Conservation (phyloP, 345 rosid genomes). For the Populus tremula region DNA sequence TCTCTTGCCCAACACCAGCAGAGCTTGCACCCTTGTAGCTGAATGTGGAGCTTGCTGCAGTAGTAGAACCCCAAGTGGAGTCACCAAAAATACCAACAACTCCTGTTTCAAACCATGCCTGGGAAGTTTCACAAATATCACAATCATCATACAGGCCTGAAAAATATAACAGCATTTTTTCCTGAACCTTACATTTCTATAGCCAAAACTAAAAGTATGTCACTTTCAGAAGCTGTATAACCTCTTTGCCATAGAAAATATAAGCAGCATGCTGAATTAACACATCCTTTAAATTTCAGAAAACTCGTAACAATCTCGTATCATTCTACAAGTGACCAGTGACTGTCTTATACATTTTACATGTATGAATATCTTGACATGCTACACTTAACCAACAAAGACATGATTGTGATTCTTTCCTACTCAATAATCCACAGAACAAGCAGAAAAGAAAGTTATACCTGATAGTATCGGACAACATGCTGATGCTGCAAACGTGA, state of each 20-base stretch:
- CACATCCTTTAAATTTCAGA: neutral
- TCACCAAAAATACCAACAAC: slow-evolving; percentile 61
- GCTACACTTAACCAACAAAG: neutral
- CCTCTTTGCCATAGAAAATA: neutral
- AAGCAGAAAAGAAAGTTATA: slow-evolving; percentile 24
- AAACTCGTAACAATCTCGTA: neutral
- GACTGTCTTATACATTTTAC: neutral
- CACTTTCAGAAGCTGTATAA: neutral
- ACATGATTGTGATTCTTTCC: neutral
- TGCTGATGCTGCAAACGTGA: slow-evolving; percentile 98
- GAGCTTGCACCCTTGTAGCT: slow-evolving; percentile 53
- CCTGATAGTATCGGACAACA: slow-evolving; percentile 99
- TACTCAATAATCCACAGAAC: slow-evolving; percentile 16
- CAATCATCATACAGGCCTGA: slow-evolving; percentile 18
- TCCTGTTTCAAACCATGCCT: slow-evolving; percentile 99
- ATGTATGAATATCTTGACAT: neutral
- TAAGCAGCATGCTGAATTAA: neutral
- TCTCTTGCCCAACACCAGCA: slow-evolving; percentile 61
- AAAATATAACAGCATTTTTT: neutral
- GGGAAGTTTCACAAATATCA: slow-evolving; percentile 35
- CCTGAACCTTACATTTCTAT: neutral
- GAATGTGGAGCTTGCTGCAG: slow-evolving; percentile 67
- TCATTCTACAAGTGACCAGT: neutral
- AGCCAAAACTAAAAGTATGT: neutral
- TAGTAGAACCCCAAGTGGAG: slow-evolving; percentile 63